Conservation (phyloP, 2,329 filamentous ascomycete species). For the Sordariomycetes sp. region DNA sequence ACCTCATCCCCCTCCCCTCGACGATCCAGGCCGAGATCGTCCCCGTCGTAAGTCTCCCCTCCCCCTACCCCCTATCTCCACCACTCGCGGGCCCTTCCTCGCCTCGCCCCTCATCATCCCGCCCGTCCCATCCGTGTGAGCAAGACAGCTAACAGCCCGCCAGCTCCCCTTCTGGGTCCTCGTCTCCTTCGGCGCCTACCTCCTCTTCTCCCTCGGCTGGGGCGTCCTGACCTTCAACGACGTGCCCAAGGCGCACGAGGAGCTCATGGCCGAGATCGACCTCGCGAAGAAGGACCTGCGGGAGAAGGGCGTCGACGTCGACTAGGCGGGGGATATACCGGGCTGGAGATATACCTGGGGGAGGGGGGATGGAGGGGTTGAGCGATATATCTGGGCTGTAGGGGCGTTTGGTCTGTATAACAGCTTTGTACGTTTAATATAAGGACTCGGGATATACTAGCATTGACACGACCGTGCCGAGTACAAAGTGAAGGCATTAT, state of each 20-base stretch:
- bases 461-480: not conserved
- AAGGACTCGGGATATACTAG: not conserved
- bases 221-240: constrained; percentile 96
- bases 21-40: constrained; percentile 75
- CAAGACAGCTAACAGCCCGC: not conserved
- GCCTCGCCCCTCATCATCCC: not conserved
- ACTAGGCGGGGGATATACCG: constrained; percentile 29
- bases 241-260: constrained; percentile 71
- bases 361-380: not conserved
- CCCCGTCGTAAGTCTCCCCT: constrained; percentile 61
- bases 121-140: not conserved
- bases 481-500: not conserved
- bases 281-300: constrained; percentile 62
- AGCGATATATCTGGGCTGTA: too few relatives aligned
- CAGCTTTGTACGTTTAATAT: not conserved
- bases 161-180: constrained; percentile 89
- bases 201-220: constrained; percentile 82
- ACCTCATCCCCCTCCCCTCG: constrained; percentile 67
- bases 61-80: not conserved
- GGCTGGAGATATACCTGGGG: not conserved
- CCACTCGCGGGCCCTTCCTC: not conserved
- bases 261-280: constrained; percentile 77
- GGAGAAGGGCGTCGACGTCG: constrained; percentile 63
- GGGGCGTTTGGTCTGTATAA: not conserved
- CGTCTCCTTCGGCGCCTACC: constrained; percentile 81